Evolutionary conservation across 768 basidiomycete species (phyloP), one percentile per base, ranked within the genome.

Genomic region (Suillus weaverae): DNA sequence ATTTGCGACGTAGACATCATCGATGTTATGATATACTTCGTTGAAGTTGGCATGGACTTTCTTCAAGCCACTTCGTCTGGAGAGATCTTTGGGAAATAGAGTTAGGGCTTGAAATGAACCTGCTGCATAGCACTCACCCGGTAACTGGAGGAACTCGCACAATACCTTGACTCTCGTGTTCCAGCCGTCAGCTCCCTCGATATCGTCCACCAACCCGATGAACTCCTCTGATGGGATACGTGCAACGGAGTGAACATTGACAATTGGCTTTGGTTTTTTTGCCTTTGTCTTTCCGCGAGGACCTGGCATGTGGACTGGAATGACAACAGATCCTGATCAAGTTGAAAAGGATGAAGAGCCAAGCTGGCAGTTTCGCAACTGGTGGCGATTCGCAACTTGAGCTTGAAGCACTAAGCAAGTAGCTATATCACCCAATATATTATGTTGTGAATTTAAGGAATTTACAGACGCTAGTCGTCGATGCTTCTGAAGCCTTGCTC

Each of bases 41-140:
- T 82, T 81, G 68, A 90, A 89, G 68, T 85, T 81, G 38, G 78
- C 74, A 70, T 89, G 86, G 6, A 89, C 79, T 69, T 85, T 87
- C 73, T 87, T 90, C 66, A 90, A 74, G 14, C 87, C 88, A 69
- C 80, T 83, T 36, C 86, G 78, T 16, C 77, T 84, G 7, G 80
- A 78, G 20, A 89, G 75, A 71, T 89, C 89, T 89, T 66, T 14
- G 18, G 9, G 59, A 9, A 7, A 55, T 38, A n/a, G 5, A 55
- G 46, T 71, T 14, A 68, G 67, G 32, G 3, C 53, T 30, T 16
- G 22, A 57, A 51, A 11, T 9, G 48, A 0, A 18, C 0, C 0
- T 68, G n/a, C n/a, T 35, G 55, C 43, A 5, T n/a, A 26, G 26
- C 26, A 72, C 79, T 14, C 67, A 84, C 88, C 86, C 46, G 88